phyloP scores from a whole-genome alignment of 441 rosid genomes.

The Mallotus japonicus region DNA sequence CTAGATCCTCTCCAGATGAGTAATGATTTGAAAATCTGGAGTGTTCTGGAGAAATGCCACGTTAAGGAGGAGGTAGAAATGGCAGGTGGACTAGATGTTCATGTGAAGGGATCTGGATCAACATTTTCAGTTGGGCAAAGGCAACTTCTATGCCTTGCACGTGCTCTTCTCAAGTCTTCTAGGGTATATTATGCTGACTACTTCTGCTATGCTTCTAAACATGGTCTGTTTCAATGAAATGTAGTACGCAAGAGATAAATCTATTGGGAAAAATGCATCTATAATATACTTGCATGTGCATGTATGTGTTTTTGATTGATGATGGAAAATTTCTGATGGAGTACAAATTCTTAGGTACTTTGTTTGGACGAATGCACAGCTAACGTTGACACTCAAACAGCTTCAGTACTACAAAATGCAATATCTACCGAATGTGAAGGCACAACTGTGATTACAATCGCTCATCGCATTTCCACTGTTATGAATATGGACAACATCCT shows the following conservation, averaged over 20 bases:
- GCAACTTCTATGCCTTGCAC: constrained; percentile 93
- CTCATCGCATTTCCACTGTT: constrained; percentile 90
- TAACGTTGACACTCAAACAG: constrained; percentile 69
- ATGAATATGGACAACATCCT: constrained; percentile 68
- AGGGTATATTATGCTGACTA: constrained; percentile 39
- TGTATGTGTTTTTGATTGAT: not conserved
- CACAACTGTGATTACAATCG: constrained; percentile 79
- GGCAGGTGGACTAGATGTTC: constrained; percentile 76
- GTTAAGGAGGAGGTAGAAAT: constrained; percentile 75
- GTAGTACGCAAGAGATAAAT: not conserved
- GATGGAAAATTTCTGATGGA: constrained; percentile 8
- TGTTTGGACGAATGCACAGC: constrained; percentile 98
- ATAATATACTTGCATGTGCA: not conserved
- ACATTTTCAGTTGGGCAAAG: constrained; percentile 90
- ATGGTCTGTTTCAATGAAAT: not conserved
- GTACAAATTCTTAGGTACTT: constrained; percentile 47
- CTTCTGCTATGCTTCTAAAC: not conserved
- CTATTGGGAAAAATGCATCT: not conserved
- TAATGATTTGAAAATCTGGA: constrained; percentile 68
- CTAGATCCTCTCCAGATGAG: constrained; percentile 67
- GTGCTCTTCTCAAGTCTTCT: constrained; percentile 86
- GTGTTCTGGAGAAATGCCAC: constrained; percentile 72
- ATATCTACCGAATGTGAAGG: constrained; percentile 72
- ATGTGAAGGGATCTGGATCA: constrained; percentile 62
- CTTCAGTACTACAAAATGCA: constrained; percentile 69